These are phyloP conservation scores for Gelatoporia subvermispora DNA, from an alignment of 768 basidiomycete species.

Conservation along the genomic window DNA sequence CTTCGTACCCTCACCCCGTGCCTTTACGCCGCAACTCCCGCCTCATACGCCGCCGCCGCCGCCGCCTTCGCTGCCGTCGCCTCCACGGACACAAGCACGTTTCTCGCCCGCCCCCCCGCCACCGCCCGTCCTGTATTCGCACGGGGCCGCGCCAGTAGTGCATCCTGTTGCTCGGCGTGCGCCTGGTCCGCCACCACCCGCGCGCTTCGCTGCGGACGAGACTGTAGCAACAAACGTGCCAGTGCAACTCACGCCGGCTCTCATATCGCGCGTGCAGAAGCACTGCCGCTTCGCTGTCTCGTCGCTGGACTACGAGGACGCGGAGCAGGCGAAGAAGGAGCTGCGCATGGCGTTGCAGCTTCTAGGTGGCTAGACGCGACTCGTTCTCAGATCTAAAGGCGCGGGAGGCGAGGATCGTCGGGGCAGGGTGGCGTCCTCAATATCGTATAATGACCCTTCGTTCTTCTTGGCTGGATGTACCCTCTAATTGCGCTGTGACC, in stretches of 20 bases:
- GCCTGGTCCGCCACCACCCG: conserved; percentile 5
- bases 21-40: conserved; percentile 2
- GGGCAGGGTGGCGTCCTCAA: not conserved
- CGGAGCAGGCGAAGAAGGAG: conserved; percentile 80
- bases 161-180: no score
- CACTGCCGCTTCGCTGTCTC: conserved; percentile 92
- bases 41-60: conserved; percentile 11
- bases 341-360: conserved; percentile 67
- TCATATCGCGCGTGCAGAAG: conserved; percentile 79
- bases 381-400: not conserved
- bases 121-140: not conserved
- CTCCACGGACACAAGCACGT: conserved; percentile 12
- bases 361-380: conserved; percentile 43
- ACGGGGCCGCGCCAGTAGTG: no score
- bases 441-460: not conserved
- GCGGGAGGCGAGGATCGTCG: not conserved
- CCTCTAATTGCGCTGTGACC: not conserved
- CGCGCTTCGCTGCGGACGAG: conserved; percentile 1
- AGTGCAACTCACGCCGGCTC: conserved; percentile 54
- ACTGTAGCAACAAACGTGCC: conserved; percentile 14
- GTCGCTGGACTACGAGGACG: conserved; percentile 94
- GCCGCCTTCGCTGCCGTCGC: conserved; percentile 16
- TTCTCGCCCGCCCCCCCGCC: not conserved
- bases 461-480: not conserved
- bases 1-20: conserved; percentile 18